Conservation (phyloP, 2,329 filamentous ascomycete genomes). For the Aspergillus sp. region DNA sequence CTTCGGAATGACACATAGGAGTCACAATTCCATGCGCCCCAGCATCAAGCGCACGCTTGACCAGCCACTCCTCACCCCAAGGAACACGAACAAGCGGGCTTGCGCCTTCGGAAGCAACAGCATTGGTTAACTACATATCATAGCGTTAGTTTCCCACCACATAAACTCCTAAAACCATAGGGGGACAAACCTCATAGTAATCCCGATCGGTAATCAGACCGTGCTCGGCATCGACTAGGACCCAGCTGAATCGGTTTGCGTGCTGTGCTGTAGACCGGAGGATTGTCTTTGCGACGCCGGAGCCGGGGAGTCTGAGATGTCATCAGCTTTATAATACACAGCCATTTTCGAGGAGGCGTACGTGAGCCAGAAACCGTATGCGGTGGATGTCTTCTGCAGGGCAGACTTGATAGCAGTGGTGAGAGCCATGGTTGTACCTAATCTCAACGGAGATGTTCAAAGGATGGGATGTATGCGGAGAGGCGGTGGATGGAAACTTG, state of each 20-base stretch:
- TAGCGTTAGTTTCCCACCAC: no score
- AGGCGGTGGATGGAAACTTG: neutral
- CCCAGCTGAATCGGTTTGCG: slow-evolving; percentile 34
- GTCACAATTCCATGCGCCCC: slow-evolving; percentile 41
- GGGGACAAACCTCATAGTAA: slow-evolving; percentile 33
- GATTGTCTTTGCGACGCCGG: slow-evolving; percentile 33
- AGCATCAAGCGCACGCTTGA: slow-evolving; percentile 41
- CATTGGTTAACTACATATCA: slow-evolving; percentile 28
- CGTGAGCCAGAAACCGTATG: slow-evolving; percentile 39
- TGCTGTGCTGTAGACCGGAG: slow-evolving; percentile 26
- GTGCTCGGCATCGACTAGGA: slow-evolving; percentile 42
- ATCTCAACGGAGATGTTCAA: neutral
- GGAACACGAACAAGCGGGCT: slow-evolving; percentile 39
- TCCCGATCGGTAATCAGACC: slow-evolving; percentile 39
- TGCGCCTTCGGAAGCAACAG: slow-evolving; percentile 34
- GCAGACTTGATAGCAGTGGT: slow-evolving; percentile 17
- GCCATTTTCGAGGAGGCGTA: slow-evolving; percentile 16
- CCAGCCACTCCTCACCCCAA: slow-evolving; percentile 39
- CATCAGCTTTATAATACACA: neutral
- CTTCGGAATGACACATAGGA: slow-evolving; percentile 34
- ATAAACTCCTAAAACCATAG: no score
- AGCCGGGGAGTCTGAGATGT: slow-evolving; percentile 27
- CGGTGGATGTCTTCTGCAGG: slow-evolving; percentile 15
- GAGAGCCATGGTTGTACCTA: slow-evolving; percentile 15
- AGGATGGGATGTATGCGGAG: neutral